Conservation (phyloP, 2,329 filamentous ascomycete species). For the Xylaria sp. region DNA sequence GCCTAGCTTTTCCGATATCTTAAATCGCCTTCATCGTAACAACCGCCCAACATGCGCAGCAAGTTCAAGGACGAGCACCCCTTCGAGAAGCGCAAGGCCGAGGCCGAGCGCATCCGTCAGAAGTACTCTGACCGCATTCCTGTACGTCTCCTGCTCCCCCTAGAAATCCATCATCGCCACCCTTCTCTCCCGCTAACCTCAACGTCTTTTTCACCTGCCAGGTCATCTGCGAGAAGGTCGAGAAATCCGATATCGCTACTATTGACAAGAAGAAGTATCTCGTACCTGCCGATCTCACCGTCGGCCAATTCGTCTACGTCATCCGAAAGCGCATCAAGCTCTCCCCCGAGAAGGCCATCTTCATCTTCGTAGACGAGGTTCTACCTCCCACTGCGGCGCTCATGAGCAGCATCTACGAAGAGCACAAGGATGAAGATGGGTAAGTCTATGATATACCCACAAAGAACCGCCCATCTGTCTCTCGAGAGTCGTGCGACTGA, state of each 20-base stretch:
- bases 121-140: constrained; percentile 99
- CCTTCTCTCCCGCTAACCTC: constrained; percentile 21
- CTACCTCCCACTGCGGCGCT: constrained; percentile 92
- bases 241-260: constrained; percentile 97
- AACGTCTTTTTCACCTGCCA: constrained; percentile 34
- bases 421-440: constrained; percentile 85
- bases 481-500: constrained; percentile 12
- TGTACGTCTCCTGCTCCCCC: constrained; percentile 53
- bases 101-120: constrained; percentile 97
- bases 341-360: constrained; percentile 98
- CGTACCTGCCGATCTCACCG: constrained; percentile 93
- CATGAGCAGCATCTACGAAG: constrained; percentile 99
- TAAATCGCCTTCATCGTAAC: constrained; percentile 13
- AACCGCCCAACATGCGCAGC: constrained; percentile 71
- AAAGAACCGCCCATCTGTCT: background rate
- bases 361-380: constrained; percentile 99
- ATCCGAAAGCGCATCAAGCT: constrained; percentile 99
- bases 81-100: constrained; percentile 99
- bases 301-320: constrained; percentile 99
- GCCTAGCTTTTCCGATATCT: constrained; percentile 2
- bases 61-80: constrained; percentile 99
- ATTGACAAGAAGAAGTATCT: constrained; percentile 99
- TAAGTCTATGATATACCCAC: constrained; percentile 32
- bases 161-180: constrained; percentile 8
- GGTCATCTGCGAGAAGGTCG: constrained; percentile 99